Evolutionary conservation across 2,329 filamentous ascomycete species (phyloP).

Genomic region (Nemania bipapillata): DNA sequence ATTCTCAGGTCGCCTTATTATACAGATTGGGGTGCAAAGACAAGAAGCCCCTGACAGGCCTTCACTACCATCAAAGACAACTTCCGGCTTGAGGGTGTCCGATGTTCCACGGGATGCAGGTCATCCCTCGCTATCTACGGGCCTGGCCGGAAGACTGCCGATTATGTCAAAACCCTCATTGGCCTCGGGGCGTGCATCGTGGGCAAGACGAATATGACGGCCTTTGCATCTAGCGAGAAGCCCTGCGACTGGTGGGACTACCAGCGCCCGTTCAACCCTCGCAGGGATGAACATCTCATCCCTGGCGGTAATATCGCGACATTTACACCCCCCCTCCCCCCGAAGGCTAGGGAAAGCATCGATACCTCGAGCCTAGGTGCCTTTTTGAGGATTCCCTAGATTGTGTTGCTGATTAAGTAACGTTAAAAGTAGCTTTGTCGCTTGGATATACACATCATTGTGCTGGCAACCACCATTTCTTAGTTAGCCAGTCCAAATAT

Average conservation of each 20-base stretch:
- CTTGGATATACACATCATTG: background rate
- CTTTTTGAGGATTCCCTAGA: background rate
- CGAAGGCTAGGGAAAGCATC: background rate
- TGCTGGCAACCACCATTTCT: background rate
- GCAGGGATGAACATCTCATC: background rate
- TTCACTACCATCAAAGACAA: background rate
- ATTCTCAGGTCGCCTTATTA: background rate
- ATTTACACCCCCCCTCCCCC: background rate
- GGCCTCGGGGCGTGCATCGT: background rate
- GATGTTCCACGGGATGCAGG: background rate
- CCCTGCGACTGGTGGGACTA: background rate
- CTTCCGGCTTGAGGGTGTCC: background rate
- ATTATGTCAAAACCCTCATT: constrained; percentile 1
- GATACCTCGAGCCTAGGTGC: background rate
- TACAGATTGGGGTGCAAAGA: background rate
- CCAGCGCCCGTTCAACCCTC: background rate
- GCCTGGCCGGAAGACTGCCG: background rate
- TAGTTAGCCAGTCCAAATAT: background rate
- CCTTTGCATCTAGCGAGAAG: background rate
- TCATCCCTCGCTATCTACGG: background rate
- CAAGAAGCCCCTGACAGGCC: background rate
- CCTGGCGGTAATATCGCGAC: background rate
- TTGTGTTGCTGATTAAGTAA: background rate
- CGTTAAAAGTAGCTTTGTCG: background rate
- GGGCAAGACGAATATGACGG: background rate